phyloP scores from a whole-genome alignment of 1,284 basidiomycete genomes.

The Sphagnurus paluster region DNA sequence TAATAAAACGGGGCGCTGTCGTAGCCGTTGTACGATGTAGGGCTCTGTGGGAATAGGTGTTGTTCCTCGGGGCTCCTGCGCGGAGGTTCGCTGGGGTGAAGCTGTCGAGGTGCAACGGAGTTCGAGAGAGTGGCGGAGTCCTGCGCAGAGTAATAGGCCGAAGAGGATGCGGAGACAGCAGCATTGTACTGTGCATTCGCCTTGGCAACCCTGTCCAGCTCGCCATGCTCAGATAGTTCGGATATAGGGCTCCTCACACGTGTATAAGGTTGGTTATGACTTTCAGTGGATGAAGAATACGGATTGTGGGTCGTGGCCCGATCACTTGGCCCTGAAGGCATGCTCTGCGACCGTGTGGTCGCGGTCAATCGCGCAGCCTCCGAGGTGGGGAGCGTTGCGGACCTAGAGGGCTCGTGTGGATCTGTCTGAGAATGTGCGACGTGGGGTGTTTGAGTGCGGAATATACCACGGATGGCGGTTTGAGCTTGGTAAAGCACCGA shows the following conservation, averaged over 20 bases:
- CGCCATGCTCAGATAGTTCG: slow-evolving; percentile 21
- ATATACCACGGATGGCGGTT: slow-evolving; percentile 24
- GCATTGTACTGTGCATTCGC: slow-evolving; percentile 37
- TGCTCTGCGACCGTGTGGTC: slow-evolving; percentile 6
- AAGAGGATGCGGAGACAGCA: slow-evolving; percentile 22
- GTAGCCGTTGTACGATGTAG: slow-evolving; percentile 3
- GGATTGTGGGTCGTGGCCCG: slow-evolving; percentile 1
- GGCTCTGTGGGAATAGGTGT: slow-evolving; percentile 1
- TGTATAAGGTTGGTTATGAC: neutral
- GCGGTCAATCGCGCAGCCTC: slow-evolving; percentile 11
- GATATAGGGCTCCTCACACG: slow-evolving; percentile 11
- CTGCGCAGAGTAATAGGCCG: slow-evolving; percentile 8
- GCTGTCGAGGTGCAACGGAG: slow-evolving; percentile 4
- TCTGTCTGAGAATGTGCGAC: slow-evolving; percentile 11
- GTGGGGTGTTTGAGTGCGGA: slow-evolving; percentile 19
- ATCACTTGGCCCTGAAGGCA: slow-evolving; percentile 12
- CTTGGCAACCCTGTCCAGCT: slow-evolving; percentile 26
- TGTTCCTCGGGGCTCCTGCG: slow-evolving; percentile 21
- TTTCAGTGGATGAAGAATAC: neutral
- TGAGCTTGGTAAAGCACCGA: slow-evolving; percentile 28
- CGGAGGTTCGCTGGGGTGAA: slow-evolving; percentile 17
- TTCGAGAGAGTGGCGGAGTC: slow-evolving; percentile 6
- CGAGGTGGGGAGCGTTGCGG: slow-evolving; percentile 9
- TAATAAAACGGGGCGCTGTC: slow-evolving; percentile 6
- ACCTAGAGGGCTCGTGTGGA: slow-evolving; percentile 12